phyloP scores from a whole-genome alignment of 108 stramenopile species.

The Nitzschia sp. region DNA sequence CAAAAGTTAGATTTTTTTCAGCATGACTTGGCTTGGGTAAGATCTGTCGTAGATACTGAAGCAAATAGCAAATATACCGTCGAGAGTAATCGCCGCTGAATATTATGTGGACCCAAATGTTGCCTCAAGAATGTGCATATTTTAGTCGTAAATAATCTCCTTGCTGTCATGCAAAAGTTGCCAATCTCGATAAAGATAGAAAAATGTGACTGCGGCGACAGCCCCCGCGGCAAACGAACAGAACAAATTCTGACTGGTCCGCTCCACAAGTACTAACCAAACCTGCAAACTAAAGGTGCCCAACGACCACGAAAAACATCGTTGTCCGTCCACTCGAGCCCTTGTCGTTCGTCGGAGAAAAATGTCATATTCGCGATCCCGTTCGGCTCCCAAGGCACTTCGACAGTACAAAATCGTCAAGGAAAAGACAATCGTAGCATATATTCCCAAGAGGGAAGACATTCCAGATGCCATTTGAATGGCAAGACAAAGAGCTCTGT shows the following conservation, averaged over 20 bases:
- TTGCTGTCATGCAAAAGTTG: not conserved
- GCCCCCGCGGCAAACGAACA: not conserved
- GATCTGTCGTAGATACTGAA: too few species aligned
- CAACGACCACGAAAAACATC: slow-evolving; percentile 1
- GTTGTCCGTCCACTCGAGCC: not conserved
- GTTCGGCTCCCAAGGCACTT: not conserved
- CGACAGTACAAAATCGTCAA: not conserved
- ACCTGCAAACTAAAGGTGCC: not conserved
- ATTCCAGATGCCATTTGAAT: not conserved
- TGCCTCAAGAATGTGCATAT: too few species aligned
- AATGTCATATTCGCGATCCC: not conserved
- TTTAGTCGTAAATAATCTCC: not conserved
- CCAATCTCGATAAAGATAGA: not conserved
- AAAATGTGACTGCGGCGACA: not conserved
- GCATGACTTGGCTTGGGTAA: too few species aligned
- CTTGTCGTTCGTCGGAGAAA: not conserved
- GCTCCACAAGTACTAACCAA: not conserved
- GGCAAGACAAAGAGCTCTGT: not conserved
- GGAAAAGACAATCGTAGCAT: not conserved
- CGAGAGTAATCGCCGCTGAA: too few species aligned
- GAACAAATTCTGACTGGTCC: not conserved
- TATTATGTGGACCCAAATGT: too few species aligned
- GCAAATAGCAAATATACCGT: too few species aligned
- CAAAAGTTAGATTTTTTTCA: too few species aligned
- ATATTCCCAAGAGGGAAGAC: not conserved